Evolutionary conservation across 441 rosid species (phyloP), one percentile per base, ranked within the genome.

Genomic region (Erodium moschatum): DNA sequence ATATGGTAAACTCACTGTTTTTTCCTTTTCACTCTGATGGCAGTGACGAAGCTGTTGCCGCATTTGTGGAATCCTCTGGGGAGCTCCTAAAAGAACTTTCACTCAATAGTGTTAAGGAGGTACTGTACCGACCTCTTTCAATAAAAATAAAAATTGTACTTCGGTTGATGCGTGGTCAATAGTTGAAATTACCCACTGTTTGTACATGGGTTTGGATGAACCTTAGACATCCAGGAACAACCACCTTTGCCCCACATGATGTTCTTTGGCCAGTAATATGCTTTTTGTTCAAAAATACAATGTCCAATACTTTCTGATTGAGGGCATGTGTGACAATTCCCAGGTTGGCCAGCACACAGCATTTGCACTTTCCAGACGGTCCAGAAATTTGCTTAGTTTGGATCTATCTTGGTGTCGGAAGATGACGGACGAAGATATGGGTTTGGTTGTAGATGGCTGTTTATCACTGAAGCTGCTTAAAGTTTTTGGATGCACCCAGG

Each of bases 1-100:
- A 8, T 24, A 20, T 65, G 54, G 48, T 40, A 58, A 64, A 67
- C 24, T 19, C 3, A 70, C 38, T 38, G 29, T 4, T 44, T 64
- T 21, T n/a, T 48, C 72, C 66, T 56, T 54, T 16, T 16, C 64
- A 65, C 67, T 52, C 60, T 52, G 60, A 65, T 61, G 69, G 27
- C 74, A 91, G 97, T 73, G 97, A 94, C 79, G 97, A 91, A 80
- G 97, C 87, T 72, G 72, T 89, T 64, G 97, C 94, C 80, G 97
- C 97, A 70, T 91, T 85, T 77, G 31, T 91, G 78, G 97, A 91
- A 82, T 76, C 85, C 0, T 81, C 93, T 54, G 93, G 96, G 66
- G 80, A 84, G 82, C 56, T 64, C 66, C 75, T 93, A 63, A 76
- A 74, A 78, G 94, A 88, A 74, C 84, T 88, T 66, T 82, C 88